Base-by-base conservation (phyloP, 148 eudicot genomes). In the Selenicereus undatus region DNA sequence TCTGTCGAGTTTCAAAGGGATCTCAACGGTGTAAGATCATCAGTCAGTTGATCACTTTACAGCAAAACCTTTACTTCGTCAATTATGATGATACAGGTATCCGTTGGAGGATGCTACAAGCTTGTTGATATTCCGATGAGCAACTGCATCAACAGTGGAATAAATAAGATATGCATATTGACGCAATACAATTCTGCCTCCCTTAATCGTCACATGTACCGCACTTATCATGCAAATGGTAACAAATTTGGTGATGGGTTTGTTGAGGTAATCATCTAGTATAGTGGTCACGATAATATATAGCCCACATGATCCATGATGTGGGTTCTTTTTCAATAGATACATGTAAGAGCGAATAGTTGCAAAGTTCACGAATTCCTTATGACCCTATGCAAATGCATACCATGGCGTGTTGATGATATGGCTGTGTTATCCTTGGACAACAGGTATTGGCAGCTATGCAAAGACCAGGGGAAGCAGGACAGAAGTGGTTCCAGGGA, bases 81-180 rank as follows among this genome's bases (percentile, higher is more conserved):
- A 43, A 69, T 42, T 75, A n/a, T 52, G 60, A n/a, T 52, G 60
- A 26, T 90, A 78, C 90, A 96, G 99, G 99, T 96, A 80, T 95
- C 92, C 32, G 89, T 96, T 86, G 99, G 99, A 81, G 99, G 99
- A 66, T 92, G 95, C 82, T 96, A 94, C 82, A 88, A 89, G 90
- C 92, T 96, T n/a, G 94, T 96, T 77, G 99, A 96, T 83, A 89
- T 96, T 10, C 99, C 99, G 12, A 96, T 96, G 99, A 96, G 99
- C 84, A 96, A 96, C 83, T 92, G 99, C 86, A 90, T 96, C 73
- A 96, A 96, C 87, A 96, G 98, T 81, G 97, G 95, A 74, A 92
- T 96, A 82, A 89, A 89, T 86, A 96, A 96, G 86, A 89, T 96
- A 22, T 92, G 90, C 75, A 89, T 96, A 39, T 83, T 96, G 48